Evolutionary conservation across 495 filamentous ascomycete species (phyloP).

Genomic region (Opeltia flavorubescens): DNA sequence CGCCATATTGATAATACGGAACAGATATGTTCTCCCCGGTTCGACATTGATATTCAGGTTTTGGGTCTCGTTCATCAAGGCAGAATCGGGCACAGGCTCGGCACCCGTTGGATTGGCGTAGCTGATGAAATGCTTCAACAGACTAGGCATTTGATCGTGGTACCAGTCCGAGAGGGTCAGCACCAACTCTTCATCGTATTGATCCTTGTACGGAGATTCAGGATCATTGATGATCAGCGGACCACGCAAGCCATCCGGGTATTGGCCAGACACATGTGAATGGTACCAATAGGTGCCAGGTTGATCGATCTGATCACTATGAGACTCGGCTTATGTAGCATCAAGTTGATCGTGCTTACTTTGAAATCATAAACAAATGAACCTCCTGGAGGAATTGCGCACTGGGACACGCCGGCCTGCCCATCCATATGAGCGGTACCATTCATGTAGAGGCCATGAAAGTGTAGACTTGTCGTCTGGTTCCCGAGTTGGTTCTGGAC

Average conservation of each 20-base stretch:
- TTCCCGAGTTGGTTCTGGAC: slow-evolving; percentile 63
- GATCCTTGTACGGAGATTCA: slow-evolving; percentile 40
- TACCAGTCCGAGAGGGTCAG: slow-evolving; percentile 56
- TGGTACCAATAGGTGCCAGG: slow-evolving; percentile 83
- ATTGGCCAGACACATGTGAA: slow-evolving; percentile 57
- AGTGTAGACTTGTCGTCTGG: slow-evolving; percentile 58
- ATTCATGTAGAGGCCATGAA: slow-evolving; percentile 58
- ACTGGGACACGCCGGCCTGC: slow-evolving; percentile 46
- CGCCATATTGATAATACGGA: slow-evolving; percentile 55
- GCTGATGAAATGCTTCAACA: slow-evolving; percentile 43
- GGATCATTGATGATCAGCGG: slow-evolving; percentile 62
- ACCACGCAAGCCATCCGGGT: slow-evolving; percentile 66
- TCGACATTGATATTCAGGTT: slow-evolving; percentile 29
- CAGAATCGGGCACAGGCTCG: slow-evolving; percentile 52
- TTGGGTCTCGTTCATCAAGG: slow-evolving; percentile 53
- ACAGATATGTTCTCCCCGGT: slow-evolving; percentile 43
- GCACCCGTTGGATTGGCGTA: slow-evolving; percentile 35
- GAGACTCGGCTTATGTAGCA: slow-evolving; percentile 11
- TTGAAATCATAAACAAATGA: slow-evolving; percentile 62
- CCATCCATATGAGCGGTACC: slow-evolving; percentile 57
- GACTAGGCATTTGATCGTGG: slow-evolving; percentile 29
- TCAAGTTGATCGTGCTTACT: slow-evolving; percentile 26
- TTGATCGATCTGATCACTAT: slow-evolving; percentile 41
- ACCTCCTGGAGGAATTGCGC: slow-evolving; percentile 41
- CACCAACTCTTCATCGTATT: slow-evolving; percentile 55